These are phyloP conservation scores for Ascoidea rubescens DNA, from an alignment of 805 yeast genomes.

Conservation along the genomic window DNA sequence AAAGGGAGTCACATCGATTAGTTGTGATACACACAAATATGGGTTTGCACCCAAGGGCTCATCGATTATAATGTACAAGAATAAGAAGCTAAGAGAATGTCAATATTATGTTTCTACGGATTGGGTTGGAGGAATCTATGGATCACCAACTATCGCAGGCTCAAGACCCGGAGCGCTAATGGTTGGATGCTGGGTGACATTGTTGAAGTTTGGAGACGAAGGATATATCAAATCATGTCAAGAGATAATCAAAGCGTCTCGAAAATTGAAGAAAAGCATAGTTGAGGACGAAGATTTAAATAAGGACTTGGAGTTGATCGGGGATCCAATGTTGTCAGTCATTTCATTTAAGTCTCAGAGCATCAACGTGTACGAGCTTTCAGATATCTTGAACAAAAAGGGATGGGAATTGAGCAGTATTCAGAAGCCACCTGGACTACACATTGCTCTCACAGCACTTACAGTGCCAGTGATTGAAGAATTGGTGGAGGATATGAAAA, in stretches of 20 bases:
- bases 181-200: slow-evolving; percentile 98
- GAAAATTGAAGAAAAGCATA: slow-evolving; percentile 34
- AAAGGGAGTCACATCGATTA: slow-evolving; percentile 90
- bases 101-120: slow-evolving; percentile 76
- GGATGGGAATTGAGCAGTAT: slow-evolving; percentile 89
- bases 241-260: slow-evolving; percentile 55
- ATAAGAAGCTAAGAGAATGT: slow-evolving; percentile 46
- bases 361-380: slow-evolving; percentile 62
- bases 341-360: slow-evolving; percentile 53
- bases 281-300: slow-evolving; percentile 25
- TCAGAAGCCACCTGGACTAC: slow-evolving; percentile 85
- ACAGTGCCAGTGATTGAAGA: slow-evolving; percentile 49
- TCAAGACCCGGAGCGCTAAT: slow-evolving; percentile 93
- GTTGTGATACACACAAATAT: slow-evolving; percentile 98
- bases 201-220: slow-evolving; percentile 67
- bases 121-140: slow-evolving; percentile 94
- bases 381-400: slow-evolving; percentile 49
- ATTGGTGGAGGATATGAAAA: slow-evolving; percentile 37
- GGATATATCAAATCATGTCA: slow-evolving; percentile 62
- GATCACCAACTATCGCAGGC: slow-evolving; percentile 94
- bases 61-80: slow-evolving; percentile 81
- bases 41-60: slow-evolving; percentile 98
- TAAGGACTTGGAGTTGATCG: slow-evolving; percentile 54
- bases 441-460: slow-evolving; percentile 73
- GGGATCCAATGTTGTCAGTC: slow-evolving; percentile 79